Percentiles rank a stretch among this genome's conserved stretches.
Evolutionary conservation across 2,329 filamentous ascomycete species (phyloP).

Genomic region (Fusarium agapanthi): DNA sequence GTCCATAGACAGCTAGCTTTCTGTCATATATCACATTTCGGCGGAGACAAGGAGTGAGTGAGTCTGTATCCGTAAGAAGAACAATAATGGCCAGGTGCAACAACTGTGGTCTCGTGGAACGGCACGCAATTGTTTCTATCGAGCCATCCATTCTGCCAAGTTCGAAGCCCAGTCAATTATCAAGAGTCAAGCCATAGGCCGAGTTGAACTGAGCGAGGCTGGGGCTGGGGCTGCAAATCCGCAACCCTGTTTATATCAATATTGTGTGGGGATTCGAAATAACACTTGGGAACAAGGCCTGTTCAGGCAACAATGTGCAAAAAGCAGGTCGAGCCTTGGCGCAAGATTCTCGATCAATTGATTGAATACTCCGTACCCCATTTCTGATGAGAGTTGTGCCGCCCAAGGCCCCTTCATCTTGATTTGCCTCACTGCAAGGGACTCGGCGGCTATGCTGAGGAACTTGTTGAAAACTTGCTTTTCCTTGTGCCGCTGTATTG

Average conservation of each 20-base stretch:
- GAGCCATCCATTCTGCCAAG: background rate
- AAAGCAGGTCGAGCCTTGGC: background rate
- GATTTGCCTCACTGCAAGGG: slow-evolving; percentile 14
- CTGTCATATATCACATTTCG: slow-evolving; percentile 31
- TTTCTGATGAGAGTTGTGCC: background rate
- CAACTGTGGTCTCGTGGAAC: slow-evolving; percentile 3
- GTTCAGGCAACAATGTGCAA: background rate
- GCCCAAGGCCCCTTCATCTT: background rate
- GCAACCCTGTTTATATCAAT: slow-evolving; percentile 14
- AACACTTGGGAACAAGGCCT: background rate
- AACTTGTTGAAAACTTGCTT: slow-evolving; percentile 5
- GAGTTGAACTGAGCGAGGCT: background rate
- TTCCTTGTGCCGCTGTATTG: slow-evolving; percentile 3
- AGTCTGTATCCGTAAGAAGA: background rate
- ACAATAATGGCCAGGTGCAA: slow-evolving; percentile 8
- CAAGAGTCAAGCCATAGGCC: background rate
- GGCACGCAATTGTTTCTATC: slow-evolving; percentile 1
- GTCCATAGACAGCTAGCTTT: background rate
- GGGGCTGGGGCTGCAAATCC: background rate
- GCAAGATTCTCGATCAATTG: background rate
- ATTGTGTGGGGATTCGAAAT: slow-evolving; percentile 7
- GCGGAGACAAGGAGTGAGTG: background rate
- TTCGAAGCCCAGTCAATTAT: background rate
- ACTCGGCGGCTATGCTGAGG: slow-evolving; percentile 1
- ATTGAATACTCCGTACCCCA: background rate